These are phyloP conservation scores for Daldinia decipiens DNA, from an alignment of 495 filamentous ascomycete genomes.

Conservation along the genomic window DNA sequence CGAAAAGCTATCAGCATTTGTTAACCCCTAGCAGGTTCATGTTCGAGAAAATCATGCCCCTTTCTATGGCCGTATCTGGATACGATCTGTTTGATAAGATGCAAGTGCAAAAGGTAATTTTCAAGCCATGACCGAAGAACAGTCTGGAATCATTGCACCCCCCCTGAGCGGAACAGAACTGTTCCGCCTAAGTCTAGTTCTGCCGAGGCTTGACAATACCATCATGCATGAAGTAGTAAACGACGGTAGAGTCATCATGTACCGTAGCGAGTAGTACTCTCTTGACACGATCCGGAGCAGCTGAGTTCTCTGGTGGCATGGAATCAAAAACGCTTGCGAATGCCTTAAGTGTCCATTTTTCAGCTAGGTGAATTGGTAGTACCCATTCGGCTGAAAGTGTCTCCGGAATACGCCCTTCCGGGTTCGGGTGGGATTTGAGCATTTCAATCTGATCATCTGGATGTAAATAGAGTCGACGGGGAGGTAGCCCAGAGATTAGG, in stretches of 20 bases:
- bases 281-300: slow-evolving; percentile 65
- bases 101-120: slow-evolving; percentile 89
- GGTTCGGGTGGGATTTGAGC: slow-evolving; percentile 65
- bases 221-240: slow-evolving; percentile 95
- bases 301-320: slow-evolving; percentile 62
- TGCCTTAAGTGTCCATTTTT: slow-evolving; percentile 80
- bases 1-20: not conserved
- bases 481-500: slow-evolving; percentile 88
- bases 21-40: slow-evolving; percentile 73
- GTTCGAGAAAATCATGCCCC: slow-evolving; percentile 91
- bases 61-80: slow-evolving; percentile 83
- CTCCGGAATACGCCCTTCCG: slow-evolving; percentile 52
- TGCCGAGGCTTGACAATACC: slow-evolving; percentile 96
- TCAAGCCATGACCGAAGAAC: slow-evolving; percentile 50
- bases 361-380: slow-evolving; percentile 80
- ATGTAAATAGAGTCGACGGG: slow-evolving; percentile 85
- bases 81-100: slow-evolving; percentile 93
- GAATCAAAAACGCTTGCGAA: slow-evolving; percentile 86
- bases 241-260: slow-evolving; percentile 89
- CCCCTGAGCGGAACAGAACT: not conserved
- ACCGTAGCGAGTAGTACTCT: slow-evolving; percentile 83
- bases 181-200: slow-evolving; percentile 65
- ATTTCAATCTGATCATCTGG: slow-evolving; percentile 90
- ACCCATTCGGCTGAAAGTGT: slow-evolving; percentile 81
- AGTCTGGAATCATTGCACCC: not conserved